Base-by-base conservation (phyloP, 176 grass and related monocot genomes). In the Ensete glaucum region DNA sequence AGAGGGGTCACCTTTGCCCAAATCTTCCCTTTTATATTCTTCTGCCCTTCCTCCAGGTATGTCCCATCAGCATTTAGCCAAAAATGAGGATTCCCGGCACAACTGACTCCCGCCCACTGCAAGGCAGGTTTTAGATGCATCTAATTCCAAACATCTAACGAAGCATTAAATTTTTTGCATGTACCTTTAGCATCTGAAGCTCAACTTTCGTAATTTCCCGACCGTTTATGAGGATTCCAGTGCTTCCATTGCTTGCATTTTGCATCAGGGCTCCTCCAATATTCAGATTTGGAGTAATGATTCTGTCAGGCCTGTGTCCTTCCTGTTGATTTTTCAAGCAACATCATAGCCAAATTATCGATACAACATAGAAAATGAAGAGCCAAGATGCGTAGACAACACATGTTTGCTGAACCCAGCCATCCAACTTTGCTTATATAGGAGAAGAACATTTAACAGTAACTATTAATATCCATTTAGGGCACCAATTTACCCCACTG, bases 41-140 rank as follows among this genome's bases (percentile, higher is more conserved):
- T 99, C 26, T 99, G 96, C 23, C 96, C 96, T 86, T 99, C 96
- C 81, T 99, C 96, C 82, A 91, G 86, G 82, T 99, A 99, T 58
- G 88, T 89, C 52, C 96, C 96, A 85, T 99, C 96, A 77, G 91
- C 83, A 76, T 91, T 91, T 12, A 99, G 64, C 96, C 96, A 99
- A 89, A 91, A 99, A 68, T 99, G 91, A 87, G 91, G 96, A 71
- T 91, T 91, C 62, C 96, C 96, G 85, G 91, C 96, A 86, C 96
- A 99, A 16, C 89, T 88, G 62, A 99, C 90, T 77, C 96, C 88
- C 53, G 88, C 91, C 83, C 87, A 89, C 95, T 99, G 73, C 73
- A 91, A 83, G 72, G 8, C 2, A 73, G 71, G 52, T 1, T 23
- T 23, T 78, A 85, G 76, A 22, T 58, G 22, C 19, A 83, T 55